Evolutionary conservation across 2,329 filamentous ascomycete genomes (phyloP).

Genomic region (Cadophora gregata): DNA sequence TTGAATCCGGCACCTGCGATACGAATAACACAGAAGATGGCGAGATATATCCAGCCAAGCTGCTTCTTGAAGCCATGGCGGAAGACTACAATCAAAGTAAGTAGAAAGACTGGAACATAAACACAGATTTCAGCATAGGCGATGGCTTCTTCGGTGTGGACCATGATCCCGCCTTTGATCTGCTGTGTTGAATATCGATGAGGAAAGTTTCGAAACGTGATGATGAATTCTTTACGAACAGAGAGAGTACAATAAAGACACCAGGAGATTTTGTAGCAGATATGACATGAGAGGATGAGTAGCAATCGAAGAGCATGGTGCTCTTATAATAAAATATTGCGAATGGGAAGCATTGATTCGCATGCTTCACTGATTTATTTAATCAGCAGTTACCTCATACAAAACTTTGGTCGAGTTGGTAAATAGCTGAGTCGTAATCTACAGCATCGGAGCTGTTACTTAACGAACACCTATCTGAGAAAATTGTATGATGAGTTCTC

Average conservation of each 20-base stretch:
- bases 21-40: conserved; percentile 44
- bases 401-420: not conserved
- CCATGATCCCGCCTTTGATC: conserved; percentile 22
- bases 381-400: not conserved
- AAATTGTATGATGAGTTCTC: not conserved
- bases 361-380: not conserved
- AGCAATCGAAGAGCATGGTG: not conserved
- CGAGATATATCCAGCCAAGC: conserved; percentile 46
- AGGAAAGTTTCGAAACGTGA: not conserved
- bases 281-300: not conserved
- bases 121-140: conserved; percentile 39
- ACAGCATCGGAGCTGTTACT: not conserved
- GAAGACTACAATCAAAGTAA: conserved; percentile 34
- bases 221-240: not conserved
- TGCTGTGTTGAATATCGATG: not conserved
- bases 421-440: not conserved
- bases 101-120: conserved; percentile 38
- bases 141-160: conserved; percentile 33
- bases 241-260: not conserved
- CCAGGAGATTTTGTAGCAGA: not conserved
- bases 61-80: conserved; percentile 41
- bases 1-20: conserved; percentile 43
- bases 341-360: not conserved
- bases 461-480: conserved; percentile 6
- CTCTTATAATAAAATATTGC: not conserved